A percentile compares a stretch with the other conserved stretches of the same genome.
Conservation (phyloP, 139 green algal genomes). For the Chlorokybus atmophyticus region DNA sequence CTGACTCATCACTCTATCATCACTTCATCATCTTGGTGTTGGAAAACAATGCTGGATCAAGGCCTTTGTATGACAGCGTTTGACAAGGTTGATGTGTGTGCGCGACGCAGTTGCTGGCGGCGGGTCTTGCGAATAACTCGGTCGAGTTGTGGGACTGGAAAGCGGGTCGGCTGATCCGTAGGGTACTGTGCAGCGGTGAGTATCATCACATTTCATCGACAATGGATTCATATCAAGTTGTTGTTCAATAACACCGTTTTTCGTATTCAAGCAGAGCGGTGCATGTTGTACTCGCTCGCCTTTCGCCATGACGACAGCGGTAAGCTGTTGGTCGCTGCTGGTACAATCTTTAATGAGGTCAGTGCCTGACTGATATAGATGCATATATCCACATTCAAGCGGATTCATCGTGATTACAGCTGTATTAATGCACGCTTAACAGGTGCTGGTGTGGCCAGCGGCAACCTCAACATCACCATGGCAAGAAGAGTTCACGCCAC, state of each 20-base stretch:
- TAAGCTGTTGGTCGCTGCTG: conserved; percentile 7
- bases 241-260: too few species aligned
- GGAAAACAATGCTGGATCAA: not conserved
- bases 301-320: not conserved
- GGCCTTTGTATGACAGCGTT: not conserved
- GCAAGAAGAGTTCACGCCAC: too few species aligned
- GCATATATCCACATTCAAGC: too few species aligned
- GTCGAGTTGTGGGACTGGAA: not conserved
- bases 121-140: not conserved
- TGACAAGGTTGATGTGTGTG: not conserved
- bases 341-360: conserved; percentile 24
- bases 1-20: not conserved
- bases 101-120: not conserved
- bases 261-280: too few species aligned
- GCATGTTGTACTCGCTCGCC: conserved; percentile 18
- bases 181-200: not conserved
- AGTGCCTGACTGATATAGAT: too few species aligned
- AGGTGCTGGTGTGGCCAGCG: too few species aligned
- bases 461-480: too few species aligned
- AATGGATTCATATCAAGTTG: too few species aligned
- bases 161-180: not conserved
- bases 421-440: too few species aligned
- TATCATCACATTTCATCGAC: too few species aligned
- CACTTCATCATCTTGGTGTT: not conserved
- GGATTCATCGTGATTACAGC: too few species aligned